Base-by-base conservation (phyloP, 768 basidiomycete species). In the Tephrocybe sp. region DNA sequence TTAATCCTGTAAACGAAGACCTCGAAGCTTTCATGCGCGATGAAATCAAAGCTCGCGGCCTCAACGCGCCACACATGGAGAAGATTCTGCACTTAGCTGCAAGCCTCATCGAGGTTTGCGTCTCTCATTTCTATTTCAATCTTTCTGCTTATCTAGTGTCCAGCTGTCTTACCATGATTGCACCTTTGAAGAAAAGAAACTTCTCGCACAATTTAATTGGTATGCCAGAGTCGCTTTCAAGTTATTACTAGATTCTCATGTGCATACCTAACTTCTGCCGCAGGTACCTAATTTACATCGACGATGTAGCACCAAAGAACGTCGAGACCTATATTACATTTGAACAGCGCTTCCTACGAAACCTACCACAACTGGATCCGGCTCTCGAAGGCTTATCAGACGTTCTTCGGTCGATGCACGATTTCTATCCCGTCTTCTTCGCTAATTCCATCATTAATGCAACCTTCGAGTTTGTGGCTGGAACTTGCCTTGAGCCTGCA, bases 241-340 rank as follows among this genome's bases (percentile, higher is more conserved):
- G 5, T 3, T 1, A 10, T 1, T 13, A 16, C 11, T 4, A 2
- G 51, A 16, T 31, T 16, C 19, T 17, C 4, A 16, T 13, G 43
- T 31, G 39, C 4, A 8, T 35, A n/a, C 20, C n/a, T 5, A 5
- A 14, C 2, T 12, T 38, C 23, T 26, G 17, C 33, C 11, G 2
- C 39, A 63, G 62, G 62, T 57, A 46, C 20, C 26, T 57, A n/a
- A 55, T 63, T 14, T 62, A 63, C 16, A 50, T 60, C 14, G 61
- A 63, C 26, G 61, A 62, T 45, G 17, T 31, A 35, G 36, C 54
- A 4, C 36, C 54, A 4, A 47, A 49, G 23, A 53, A 58, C 41
- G 33, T 39, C 8, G 30, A 30, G 1, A n/a, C 51, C 9, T 55
- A 52, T 31, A 22, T 45, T 11, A 52, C 48, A 33, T 63, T 60